phyloP scores from a whole-genome alignment of 202 grass and related monocot genomes.

The Zoysia matrella region DNA sequence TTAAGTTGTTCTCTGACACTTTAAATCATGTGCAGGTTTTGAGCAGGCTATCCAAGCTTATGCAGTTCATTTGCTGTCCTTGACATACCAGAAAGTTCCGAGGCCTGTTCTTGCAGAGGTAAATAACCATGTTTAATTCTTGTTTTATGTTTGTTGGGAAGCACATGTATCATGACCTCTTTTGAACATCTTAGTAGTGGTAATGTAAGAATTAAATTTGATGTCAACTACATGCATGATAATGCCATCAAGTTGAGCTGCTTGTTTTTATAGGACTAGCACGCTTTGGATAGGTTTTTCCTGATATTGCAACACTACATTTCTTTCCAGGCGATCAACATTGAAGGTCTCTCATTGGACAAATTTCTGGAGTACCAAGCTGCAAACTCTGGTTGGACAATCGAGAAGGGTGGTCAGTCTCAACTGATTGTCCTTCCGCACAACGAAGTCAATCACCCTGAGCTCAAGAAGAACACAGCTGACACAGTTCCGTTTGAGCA shows the following conservation, averaged over 20 bases:
- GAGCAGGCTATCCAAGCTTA: too few relatives aligned
- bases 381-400: constrained; percentile 62
- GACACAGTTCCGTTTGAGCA: constrained; percentile 71
- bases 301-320: constrained; percentile 27
- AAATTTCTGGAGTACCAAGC: too few relatives aligned
- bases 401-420: constrained; percentile 69
- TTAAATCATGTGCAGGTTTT: constrained; percentile 17
- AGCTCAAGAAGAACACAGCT: constrained; percentile 47
- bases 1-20: background rate
- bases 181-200: background rate
- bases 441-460: constrained; percentile 85
- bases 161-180: background rate
- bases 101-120: constrained; percentile 55
- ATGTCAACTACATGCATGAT: background rate
- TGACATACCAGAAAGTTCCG: too few relatives aligned
- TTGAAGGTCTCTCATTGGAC: too few relatives aligned
- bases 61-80: too few relatives aligned
- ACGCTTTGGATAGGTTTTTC: background rate
- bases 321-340: constrained; percentile 71
- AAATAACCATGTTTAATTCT: background rate
- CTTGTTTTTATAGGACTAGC: background rate
- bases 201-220: background rate
- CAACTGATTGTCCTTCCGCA: constrained; percentile 78
- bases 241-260: background rate
- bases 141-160: too few relatives aligned